A percentile compares a stretch with the other conserved stretches of the same genome.
Evolutionary conservation across 305 asterid species (phyloP).

Genomic region (Nicotiana rustica): DNA sequence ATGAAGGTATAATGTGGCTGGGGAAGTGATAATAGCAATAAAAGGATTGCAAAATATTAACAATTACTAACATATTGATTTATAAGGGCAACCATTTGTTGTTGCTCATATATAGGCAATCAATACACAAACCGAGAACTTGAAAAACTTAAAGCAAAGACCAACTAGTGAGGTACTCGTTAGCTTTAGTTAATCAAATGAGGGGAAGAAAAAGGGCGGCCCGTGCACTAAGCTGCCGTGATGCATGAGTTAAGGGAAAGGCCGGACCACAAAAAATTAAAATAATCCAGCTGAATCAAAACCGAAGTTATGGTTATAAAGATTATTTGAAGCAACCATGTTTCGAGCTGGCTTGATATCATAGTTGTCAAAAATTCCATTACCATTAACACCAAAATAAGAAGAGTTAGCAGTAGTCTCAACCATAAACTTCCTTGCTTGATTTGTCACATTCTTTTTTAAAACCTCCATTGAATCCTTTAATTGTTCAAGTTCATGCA

Average conservation of each 20-base stretch:
- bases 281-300: neutral
- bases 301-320: neutral
- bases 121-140: constrained; percentile 23
- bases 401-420: neutral
- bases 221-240: too few relatives aligned
- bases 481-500: constrained; percentile 67
- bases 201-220: too few relatives aligned
- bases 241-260: too few relatives aligned
- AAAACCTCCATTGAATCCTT: constrained; percentile 69
- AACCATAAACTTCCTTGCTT: constrained; percentile 47
- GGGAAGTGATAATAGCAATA: too few relatives aligned
- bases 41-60: too few relatives aligned
- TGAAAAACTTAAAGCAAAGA: neutral
- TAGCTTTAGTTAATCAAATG: neutral
- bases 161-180: neutral
- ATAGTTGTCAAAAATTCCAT: neutral
- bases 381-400: neutral
- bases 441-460: constrained; percentile 49
- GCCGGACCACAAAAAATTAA: too few relatives aligned
- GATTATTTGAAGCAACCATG: neutral
- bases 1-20: too few relatives aligned
- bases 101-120: neutral
- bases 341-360: neutral
- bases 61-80: neutral
- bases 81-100: neutral